phyloP scores from a whole-genome alignment of 345 rosid species.

The Limnanthes douglasii region DNA sequence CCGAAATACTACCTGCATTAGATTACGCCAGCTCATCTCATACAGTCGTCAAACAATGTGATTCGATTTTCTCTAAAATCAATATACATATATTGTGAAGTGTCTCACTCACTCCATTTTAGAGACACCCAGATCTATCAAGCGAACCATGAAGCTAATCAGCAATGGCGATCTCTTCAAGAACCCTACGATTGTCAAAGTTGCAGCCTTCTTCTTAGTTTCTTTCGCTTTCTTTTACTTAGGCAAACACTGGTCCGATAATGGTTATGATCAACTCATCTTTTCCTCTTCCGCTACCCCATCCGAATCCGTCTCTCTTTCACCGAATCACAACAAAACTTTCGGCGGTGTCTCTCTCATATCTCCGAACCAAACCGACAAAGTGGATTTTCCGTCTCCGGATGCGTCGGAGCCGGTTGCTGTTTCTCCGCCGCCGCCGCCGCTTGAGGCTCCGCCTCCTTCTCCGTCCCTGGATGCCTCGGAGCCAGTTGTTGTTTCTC shows the following conservation, averaged over 20 bases:
- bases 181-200: conserved; percentile 20
- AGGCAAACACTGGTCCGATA: conserved; percentile 73
- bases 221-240: conserved; percentile 63
- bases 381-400: background rate
- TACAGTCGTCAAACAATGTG: too few relatives aligned
- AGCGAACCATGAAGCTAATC: conserved; percentile 59
- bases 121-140: too few relatives aligned
- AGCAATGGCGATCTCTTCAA: conserved; percentile 21
- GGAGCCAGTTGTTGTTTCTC: background rate
- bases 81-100: too few relatives aligned
- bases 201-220: conserved; percentile 34
- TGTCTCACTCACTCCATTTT: too few relatives aligned
- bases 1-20: too few relatives aligned
- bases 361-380: conserved; percentile 7
- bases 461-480: conserved; percentile 22
- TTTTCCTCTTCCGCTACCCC: conserved; percentile 45
- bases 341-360: conserved; percentile 37
- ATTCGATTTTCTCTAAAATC: too few relatives aligned
- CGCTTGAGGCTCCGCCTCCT: conserved; percentile 11
- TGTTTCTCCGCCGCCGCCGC: conserved; percentile 2
- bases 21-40: too few relatives aligned
- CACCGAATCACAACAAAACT: conserved; percentile 34
- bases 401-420: background rate
- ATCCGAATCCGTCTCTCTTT: conserved; percentile 23
- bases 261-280: conserved; percentile 46